A percentile compares a stretch with the other conserved stretches of the same genome.
Evolutionary conservation across 2,329 filamentous ascomycete species (phyloP).

Genomic region (Lecanicillium sp.): DNA sequence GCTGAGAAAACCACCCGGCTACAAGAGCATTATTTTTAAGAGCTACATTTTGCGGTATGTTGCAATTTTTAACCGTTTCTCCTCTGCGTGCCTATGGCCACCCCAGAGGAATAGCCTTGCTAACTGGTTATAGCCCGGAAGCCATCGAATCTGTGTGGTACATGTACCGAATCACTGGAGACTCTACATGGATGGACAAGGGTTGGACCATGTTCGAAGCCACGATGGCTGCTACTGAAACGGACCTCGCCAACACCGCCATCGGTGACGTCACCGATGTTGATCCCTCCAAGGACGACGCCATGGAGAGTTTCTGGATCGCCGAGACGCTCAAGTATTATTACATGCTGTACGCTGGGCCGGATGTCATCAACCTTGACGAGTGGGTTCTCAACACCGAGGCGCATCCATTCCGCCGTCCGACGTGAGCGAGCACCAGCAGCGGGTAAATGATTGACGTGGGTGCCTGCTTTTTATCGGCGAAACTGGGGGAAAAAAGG

Average conservation of each 20-base stretch:
- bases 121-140: slow-evolving; percentile 54
- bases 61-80: neutral
- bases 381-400: slow-evolving; percentile 63
- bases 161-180: slow-evolving; percentile 84
- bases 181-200: slow-evolving; percentile 66
- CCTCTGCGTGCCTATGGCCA: neutral
- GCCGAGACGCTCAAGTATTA: slow-evolving; percentile 92
- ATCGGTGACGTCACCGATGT: slow-evolving; percentile 54
- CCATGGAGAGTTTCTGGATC: slow-evolving; percentile 87
- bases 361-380: slow-evolving; percentile 59
- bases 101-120: neutral
- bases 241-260: slow-evolving; percentile 63
- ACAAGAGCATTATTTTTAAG: slow-evolving; percentile 36
- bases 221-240: slow-evolving; percentile 60
- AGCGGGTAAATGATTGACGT: no score
- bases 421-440: slow-evolving; percentile 22
- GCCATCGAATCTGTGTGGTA: slow-evolving; percentile 86
- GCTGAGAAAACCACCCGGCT: slow-evolving; percentile 45
- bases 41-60: slow-evolving; percentile 59
- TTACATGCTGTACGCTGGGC: slow-evolving; percentile 70
- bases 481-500: no score
- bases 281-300: slow-evolving; percentile 43
- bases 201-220: slow-evolving; percentile 82
- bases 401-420: slow-evolving; percentile 52
- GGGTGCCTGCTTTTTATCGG: neutral